Percentiles rank a stretch among this genome's conserved stretches.
Conservation (phyloP, 2,329 filamentous ascomycete species). For the Leptographium lundbergii region DNA sequence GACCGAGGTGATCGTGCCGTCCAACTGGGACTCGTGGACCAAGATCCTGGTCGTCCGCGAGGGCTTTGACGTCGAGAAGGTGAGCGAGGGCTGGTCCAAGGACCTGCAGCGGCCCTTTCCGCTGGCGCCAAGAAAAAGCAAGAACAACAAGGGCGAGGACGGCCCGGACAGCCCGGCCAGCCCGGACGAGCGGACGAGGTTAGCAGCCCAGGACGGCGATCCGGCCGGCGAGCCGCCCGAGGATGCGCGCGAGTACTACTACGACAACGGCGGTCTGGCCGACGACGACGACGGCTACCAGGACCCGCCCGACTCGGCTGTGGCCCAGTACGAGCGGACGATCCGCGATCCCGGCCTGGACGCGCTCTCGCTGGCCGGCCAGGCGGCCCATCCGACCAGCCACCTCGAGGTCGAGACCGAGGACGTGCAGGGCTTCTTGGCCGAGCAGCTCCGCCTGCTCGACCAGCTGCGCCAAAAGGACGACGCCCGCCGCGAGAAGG, state of each 20-base stretch:
- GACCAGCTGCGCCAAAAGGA: conserved; percentile 46
- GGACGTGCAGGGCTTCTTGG: conserved; percentile 67
- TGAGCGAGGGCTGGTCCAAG: conserved; percentile 75
- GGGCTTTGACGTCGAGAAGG: conserved; percentile 78
- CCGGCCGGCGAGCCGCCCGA: conserved; percentile 3
- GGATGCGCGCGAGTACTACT: not conserved
- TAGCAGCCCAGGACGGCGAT: not conserved
- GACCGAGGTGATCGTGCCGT: conserved; percentile 86
- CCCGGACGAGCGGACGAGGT: not conserved
- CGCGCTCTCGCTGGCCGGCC: conserved; percentile 36
- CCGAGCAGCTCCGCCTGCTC: conserved; percentile 60
- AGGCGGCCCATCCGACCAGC: not conserved
- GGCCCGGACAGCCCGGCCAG: too few relatives aligned
- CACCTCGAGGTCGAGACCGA: conserved; percentile 51
- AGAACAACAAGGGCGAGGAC: conserved; percentile 5
- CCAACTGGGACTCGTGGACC: conserved; percentile 97
- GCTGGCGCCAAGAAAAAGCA: conserved; percentile 13
- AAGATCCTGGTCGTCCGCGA: conserved; percentile 90
- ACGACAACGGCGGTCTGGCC: not conserved
- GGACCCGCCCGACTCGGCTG: conserved; percentile 40
- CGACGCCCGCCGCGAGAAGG: conserved; percentile 25
- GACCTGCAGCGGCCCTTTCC: conserved; percentile 55
- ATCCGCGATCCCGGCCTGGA: conserved; percentile 63
- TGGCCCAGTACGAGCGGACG: conserved; percentile 64
- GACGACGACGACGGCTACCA: conserved; percentile 15